Conservation (phyloP, 225 moss, liverwort and hornwort species). For the Anthoceros angustus region DNA sequence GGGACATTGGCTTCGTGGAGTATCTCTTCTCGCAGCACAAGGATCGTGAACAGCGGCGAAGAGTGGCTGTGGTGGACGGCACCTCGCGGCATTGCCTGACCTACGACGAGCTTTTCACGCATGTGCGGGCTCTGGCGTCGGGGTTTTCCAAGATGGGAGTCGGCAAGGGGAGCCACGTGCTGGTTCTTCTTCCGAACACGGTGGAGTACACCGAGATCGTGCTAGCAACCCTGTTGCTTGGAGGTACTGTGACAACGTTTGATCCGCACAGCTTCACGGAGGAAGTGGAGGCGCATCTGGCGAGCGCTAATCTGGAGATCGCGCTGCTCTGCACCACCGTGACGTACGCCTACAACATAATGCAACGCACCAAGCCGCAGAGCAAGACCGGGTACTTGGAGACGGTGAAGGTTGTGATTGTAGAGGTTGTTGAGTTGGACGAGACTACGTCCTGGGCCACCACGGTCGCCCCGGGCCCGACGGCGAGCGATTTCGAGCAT, state of each 20-base stretch:
- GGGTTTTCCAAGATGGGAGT: not conserved
- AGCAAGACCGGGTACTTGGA: too few relatives aligned
- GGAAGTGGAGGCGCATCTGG: not conserved
- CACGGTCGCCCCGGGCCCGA: too few relatives aligned
- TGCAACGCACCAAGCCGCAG: too few relatives aligned
- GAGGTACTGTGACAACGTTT: not conserved
- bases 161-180: not conserved
- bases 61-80: too few relatives aligned
- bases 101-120: not conserved
- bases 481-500: too few relatives aligned
- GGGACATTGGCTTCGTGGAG: too few relatives aligned
- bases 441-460: too few relatives aligned
- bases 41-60: too few relatives aligned
- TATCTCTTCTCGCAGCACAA: too few relatives aligned
- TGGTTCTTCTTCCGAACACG: not conserved
- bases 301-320: not conserved
- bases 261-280: not conserved
- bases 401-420: too few relatives aligned
- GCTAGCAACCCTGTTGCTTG: not conserved
- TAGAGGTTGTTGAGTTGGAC: too few relatives aligned
- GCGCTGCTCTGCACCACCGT: not conserved
- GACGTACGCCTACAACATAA: too few relatives aligned
- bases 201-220: not conserved
- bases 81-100: not conserved
- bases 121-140: not conserved